Base-by-base conservation (phyloP, 495 filamentous ascomycete genomes). In the Penicillium salamii region DNA sequence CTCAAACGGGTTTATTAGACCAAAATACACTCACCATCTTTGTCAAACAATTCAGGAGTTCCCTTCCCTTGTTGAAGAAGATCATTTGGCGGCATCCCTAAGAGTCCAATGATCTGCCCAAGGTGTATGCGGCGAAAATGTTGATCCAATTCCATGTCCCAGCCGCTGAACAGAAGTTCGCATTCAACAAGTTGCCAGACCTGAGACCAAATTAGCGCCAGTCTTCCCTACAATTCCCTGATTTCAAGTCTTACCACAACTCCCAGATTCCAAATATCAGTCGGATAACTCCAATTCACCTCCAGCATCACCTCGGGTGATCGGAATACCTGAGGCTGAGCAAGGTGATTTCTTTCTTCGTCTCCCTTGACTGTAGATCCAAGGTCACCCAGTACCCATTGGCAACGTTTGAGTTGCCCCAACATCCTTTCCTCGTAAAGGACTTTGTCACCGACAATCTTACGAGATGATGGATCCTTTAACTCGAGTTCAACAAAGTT, bases 341-440 rank as follows among this genome's bases (percentile, higher is more conserved):
- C 55, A 59, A 67, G 46, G 36, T 66, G 52, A 49, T 63, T 59
- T 18, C 56, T 36, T 31, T 28, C 55, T 26, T 64, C 48, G 38
- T 70, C 59, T 42, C 65, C 68, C 24, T 83, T 87, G 62, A 88
- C 82, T 3, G 89, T 89, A 12, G 90, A 76, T 37, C 89, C 90
- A 67, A 95, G 93, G 73, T 93, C 90, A 75, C 92, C 90, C 50
- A 66, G 43, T 3, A 67, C 39, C 32, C 59, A 66, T 17, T 42
- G 36, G 34, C 54, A 59, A 54, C 62, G 56, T 31, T 54, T 57
- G 26, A 58, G 66, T n/a, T 68, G 53, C 34, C 65, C 69, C 26
- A 73, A 58, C 12, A 63, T 59, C 34, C 68, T 60, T 0, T 61
- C 73, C 29, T 55, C 58, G 55, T 77, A 75, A 0, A 74, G 50